A percentile compares a stretch with the other conserved stretches of the same genome.
Conservation (phyloP, 805 yeast species). For the Candida lessepsii region DNA sequence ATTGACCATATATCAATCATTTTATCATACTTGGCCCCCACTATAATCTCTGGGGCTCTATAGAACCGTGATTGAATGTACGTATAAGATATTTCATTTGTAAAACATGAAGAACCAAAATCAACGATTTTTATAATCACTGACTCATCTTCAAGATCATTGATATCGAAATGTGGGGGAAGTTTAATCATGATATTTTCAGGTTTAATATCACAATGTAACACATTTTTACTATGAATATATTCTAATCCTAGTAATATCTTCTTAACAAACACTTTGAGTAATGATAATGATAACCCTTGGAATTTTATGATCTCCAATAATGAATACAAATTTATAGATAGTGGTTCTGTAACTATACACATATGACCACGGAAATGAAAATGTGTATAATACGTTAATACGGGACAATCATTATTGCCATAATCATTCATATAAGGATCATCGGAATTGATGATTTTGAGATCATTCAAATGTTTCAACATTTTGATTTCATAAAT, state of each 20-base stretch:
- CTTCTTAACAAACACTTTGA: conserved; percentile 51
- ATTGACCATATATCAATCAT: conserved; percentile 53
- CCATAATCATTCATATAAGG: conserved; percentile 18
- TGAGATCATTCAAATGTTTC: conserved; percentile 40
- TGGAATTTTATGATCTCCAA: conserved; percentile 48
- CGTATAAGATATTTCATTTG: conserved; percentile 44
- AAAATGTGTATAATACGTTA: conserved; percentile 66
- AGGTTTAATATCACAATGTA: conserved; percentile 87
- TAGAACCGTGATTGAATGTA: conserved; percentile 67
- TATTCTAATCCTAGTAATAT: conserved; percentile 58
- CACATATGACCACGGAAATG: conserved; percentile 81
- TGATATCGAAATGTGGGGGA: conserved; percentile 20
- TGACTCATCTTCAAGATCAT: conserved; percentile 27
- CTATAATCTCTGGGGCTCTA: conserved; percentile 73
- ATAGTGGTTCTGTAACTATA: conserved; percentile 70
- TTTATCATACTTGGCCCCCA: conserved; percentile 61
- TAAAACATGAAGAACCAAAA: conserved; percentile 67
- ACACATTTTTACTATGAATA: conserved; percentile 54
- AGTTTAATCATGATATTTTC: conserved; percentile 60
- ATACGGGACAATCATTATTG: conserved; percentile 26
- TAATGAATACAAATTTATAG: conserved; percentile 63
- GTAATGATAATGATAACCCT: conserved; percentile 45
- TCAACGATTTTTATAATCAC: conserved; percentile 69
- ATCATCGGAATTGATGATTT: not conserved
- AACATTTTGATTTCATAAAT: conserved; percentile 71